Evolutionary conservation across 2,329 filamentous ascomycete species (phyloP), one percentile per base, ranked within the genome.

Genomic region (Epichloe brachyelytri): DNA sequence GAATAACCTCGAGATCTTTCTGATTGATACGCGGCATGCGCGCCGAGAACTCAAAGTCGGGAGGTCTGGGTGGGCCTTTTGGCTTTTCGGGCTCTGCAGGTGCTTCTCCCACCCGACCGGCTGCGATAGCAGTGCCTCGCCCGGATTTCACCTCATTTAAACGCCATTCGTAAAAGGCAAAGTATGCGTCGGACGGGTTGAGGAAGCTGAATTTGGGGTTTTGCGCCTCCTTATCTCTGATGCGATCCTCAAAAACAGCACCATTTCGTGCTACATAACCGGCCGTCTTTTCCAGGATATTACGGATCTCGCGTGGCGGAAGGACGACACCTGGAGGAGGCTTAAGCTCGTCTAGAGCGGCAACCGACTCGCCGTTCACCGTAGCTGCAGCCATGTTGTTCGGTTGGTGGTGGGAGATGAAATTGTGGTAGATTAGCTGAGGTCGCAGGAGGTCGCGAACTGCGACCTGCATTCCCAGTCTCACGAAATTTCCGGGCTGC

Each of bases 11-110:
- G 56, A 97, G 72, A 75, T 98, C 93, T 68, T 95, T 87, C 57
- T 94, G 88, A 69, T 85, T 95, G 71, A 98, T 95, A 59, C 90
- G 91, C 52, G 93, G 93, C 88, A 97, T 95, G 65, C 90, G 86
- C 59, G 93, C 90, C 51, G 88, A 95, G 71, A 96, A 98, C 59
- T 86, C 80, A 63, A 94, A 97, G 60, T 90, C 85, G 52, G 86
- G 79, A 15, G 93, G 93, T 62, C 90, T 82, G 43, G 85, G 82
- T 7, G 91, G 91, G 20, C 90, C 91, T 66, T 86, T 80, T 43
- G 88, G 83, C 64, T 86, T 88, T 51, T 73, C 72, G 39, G 71
- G 71, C 48, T 73, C 71, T 15, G 66, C 70, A 41, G 73, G 72
- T 14, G 73, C 70, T 37, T 89, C 86, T 53, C 78, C 83, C 43